Conservation (phyloP, 1,284 basidiomycete species). For the Pascua guehoae region DNA sequence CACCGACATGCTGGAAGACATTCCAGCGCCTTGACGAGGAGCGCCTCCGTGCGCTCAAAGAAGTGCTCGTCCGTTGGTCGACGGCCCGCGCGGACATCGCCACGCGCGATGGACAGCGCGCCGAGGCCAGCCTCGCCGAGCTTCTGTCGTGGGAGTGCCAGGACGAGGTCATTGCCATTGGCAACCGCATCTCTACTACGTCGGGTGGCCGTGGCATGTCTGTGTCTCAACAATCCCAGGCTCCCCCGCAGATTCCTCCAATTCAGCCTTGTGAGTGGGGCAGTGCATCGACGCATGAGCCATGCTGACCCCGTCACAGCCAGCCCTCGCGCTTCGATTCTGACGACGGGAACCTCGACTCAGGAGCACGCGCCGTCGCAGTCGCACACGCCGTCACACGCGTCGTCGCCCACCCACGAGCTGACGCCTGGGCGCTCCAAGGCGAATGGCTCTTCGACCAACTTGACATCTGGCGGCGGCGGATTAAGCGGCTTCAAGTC, state of each 20-base stretch:
- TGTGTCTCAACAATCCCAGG: background rate
- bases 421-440: conserved; percentile 26
- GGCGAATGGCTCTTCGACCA: conserved; percentile 31
- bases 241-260: too few relatives aligned
- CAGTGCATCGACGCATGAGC: background rate
- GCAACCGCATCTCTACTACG: conserved; percentile 29
- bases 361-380: background rate
- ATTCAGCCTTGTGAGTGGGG: too few relatives aligned
- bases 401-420: conserved; percentile 19
- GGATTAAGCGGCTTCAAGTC: conserved; percentile 48
- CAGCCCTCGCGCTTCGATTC: too few relatives aligned
- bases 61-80: conserved; percentile 46
- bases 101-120: conserved; percentile 37
- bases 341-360: too few relatives aligned
- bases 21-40: conserved; percentile 47
- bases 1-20: conserved; percentile 43
- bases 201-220: conserved; percentile 16
- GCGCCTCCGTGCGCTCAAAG: conserved; percentile 43
- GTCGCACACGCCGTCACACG: background rate
- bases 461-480: conserved; percentile 9
- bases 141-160: conserved; percentile 45
- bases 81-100: conserved; percentile 46
- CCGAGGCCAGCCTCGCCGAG: conserved; percentile 36
- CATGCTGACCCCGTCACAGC: background rate
- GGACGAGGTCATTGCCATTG: conserved; percentile 37